Percentiles rank a stretch among this genome's conserved stretches.
These are phyloP conservation scores for Neurospora sp. DNA, from an alignment of 495 filamentous ascomycete genomes.

Conservation along the genomic window DNA sequence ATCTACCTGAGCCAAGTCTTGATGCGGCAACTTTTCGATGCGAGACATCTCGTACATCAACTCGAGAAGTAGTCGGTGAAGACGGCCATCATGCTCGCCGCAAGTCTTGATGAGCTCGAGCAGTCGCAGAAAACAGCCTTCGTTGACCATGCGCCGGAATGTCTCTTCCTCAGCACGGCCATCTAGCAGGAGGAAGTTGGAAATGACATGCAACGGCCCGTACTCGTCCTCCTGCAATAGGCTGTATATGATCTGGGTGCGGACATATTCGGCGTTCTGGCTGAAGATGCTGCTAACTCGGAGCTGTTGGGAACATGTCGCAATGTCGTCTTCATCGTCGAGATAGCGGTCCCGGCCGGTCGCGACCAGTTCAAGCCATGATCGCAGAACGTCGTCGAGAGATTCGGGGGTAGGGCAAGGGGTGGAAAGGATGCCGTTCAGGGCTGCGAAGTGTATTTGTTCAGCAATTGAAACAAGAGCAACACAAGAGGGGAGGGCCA, in stretches of 20 bases:
- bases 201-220: constrained; percentile 66
- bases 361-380: constrained; percentile 71
- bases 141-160: constrained; percentile 78
- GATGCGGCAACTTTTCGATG: constrained; percentile 67
- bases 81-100: constrained; percentile 50
- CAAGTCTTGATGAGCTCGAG: constrained; percentile 67
- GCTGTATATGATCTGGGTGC: constrained; percentile 85
- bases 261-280: constrained; percentile 73
- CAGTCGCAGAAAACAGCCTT: constrained; percentile 73
- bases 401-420: constrained; percentile 61
- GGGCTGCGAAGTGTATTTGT: constrained; percentile 41
- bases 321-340: constrained; percentile 74
- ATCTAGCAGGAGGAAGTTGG: constrained; percentile 84
- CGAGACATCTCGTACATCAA: constrained; percentile 95
- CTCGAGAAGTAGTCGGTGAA: constrained; percentile 78
- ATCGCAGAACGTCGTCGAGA: constrained; percentile 80
- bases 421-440: constrained; percentile 67
- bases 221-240: constrained; percentile 84
- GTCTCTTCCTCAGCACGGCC: constrained; percentile 68
- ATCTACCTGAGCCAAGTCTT: constrained; percentile 73
- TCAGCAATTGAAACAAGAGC: constrained; percentile 3
- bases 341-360: constrained; percentile 76
- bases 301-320: constrained; percentile 73
- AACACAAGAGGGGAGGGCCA: not conserved
- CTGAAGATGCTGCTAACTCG: constrained; percentile 65